Conservation (phyloP, 768 basidiomycete species). For the Tylopilus balloui region DNA sequence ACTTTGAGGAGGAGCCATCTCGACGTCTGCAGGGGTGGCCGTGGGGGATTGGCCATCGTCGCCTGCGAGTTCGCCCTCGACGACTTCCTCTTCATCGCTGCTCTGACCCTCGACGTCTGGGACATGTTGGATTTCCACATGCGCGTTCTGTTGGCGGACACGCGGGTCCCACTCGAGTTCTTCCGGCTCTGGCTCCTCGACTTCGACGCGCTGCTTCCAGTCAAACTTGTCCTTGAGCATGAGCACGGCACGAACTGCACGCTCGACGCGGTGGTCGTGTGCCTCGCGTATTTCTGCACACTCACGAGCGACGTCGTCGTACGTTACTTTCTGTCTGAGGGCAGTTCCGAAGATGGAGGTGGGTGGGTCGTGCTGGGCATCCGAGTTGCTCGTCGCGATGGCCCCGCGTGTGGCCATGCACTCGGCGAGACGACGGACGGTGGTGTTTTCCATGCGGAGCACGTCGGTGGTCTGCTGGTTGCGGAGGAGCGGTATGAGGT, state of each 20-base stretch:
- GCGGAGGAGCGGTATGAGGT: constrained; percentile 68
- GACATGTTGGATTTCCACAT: constrained; percentile 5
- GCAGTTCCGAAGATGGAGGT: constrained; percentile 21
- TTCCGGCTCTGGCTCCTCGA: constrained; percentile 75
- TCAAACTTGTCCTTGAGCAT: constrained; percentile 79
- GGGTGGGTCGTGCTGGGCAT: constrained; percentile 34
- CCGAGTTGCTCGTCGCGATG: constrained; percentile 40
- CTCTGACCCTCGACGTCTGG: constrained; percentile 32
- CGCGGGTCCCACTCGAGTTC: constrained; percentile 71
- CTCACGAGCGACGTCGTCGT: constrained; percentile 63
- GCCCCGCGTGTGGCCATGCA: constrained; percentile 60
- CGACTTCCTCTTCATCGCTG: constrained; percentile 37
- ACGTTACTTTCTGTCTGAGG: constrained; percentile 24
- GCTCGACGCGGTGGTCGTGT: constrained; percentile 72
- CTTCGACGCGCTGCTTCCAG: constrained; percentile 77
- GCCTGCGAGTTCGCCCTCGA: constrained; percentile 33
- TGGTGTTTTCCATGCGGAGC: constrained; percentile 62
- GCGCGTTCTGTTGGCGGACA: constrained; percentile 20
- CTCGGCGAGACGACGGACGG: constrained; percentile 64
- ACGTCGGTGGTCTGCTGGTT: constrained; percentile 81
- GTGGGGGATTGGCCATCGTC: constrained; percentile 28
- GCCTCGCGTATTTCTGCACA: constrained; percentile 62
- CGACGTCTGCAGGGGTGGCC: constrained; percentile 20
- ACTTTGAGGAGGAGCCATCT: constrained; percentile 14
- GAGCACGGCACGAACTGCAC: constrained; percentile 73